Evolutionary conservation across 148 eudicot genomes (phyloP).

Genomic region (Polygonum maritimum): DNA sequence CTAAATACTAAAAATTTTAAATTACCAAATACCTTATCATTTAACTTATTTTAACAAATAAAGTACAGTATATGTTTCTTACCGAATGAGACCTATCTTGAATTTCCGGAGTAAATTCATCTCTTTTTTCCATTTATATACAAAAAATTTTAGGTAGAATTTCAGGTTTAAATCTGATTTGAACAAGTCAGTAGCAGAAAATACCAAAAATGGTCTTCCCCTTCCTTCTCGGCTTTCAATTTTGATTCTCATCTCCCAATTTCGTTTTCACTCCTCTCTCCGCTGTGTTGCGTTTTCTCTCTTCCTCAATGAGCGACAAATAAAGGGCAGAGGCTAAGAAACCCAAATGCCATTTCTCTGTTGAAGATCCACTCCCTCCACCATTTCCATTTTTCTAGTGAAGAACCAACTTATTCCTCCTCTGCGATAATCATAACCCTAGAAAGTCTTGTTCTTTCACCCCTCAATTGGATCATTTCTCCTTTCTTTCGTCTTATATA

Average conservation of each 20-base stretch:
- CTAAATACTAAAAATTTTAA: too few species aligned
- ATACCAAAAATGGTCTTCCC: neutral
- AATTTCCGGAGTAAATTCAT: too few species aligned
- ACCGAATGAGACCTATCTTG: too few species aligned
- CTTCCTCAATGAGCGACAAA: neutral
- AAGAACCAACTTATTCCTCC: too few species aligned
- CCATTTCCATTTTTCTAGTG: neutral
- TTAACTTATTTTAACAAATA: too few species aligned
- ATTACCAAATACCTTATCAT: too few species aligned
- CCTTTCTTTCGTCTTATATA: conserved; percentile 15
- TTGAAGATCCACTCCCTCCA: neutral
- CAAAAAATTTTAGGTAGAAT: neutral
- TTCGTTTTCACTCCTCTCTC: neutral
- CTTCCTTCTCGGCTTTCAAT: neutral
- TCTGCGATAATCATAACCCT: neutral
- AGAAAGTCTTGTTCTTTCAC: neutral
- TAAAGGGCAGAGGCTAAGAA: conserved; percentile 2
- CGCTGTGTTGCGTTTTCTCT: neutral
- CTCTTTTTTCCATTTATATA: neutral
- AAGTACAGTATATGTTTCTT: too few species aligned
- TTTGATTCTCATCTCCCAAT: conserved; percentile 3
- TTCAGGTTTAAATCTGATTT: neutral
- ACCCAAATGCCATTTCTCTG: neutral
- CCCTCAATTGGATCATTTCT: conserved; percentile 13
- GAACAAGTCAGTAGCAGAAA: neutral